Conservation (phyloP, 2,329 filamentous ascomycete genomes). For the Cadophora gregata region DNA sequence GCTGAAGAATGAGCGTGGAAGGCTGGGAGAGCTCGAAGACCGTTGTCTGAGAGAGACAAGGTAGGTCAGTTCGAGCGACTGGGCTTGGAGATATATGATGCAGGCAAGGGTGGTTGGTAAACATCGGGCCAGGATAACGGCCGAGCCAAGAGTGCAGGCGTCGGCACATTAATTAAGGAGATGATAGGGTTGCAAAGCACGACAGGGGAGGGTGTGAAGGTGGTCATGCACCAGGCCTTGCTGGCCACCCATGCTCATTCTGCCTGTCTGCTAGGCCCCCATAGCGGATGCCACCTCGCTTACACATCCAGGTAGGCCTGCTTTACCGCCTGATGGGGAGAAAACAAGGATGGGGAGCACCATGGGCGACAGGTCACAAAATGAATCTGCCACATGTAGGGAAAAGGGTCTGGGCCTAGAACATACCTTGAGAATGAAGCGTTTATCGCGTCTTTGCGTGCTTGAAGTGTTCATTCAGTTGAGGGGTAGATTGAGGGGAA, state of each 20-base stretch:
- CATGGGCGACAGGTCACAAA: conserved; percentile 31
- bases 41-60: conserved; percentile 40
- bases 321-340: conserved; percentile 29
- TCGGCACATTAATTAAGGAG: conserved; percentile 42
- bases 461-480: not conserved
- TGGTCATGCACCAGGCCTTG: conserved; percentile 38
- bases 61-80: conserved; percentile 36
- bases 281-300: conserved; percentile 40
- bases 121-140: conserved; percentile 28
- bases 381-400: conserved; percentile 26
- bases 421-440: conserved; percentile 32
- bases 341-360: conserved; percentile 36
- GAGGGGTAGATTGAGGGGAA: conserved; percentile 14
- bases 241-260: not conserved
- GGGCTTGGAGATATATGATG: conserved; percentile 43
- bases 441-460: conserved; percentile 26
- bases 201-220: conserved; percentile 34
- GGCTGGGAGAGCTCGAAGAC: conserved; percentile 29
- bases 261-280: conserved; percentile 30
- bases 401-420: conserved; percentile 30
- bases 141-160: conserved; percentile 31
- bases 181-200: conserved; percentile 34
- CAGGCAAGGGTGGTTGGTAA: conserved; percentile 43
- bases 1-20: conserved; percentile 35
- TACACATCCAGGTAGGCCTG: conserved; percentile 1